phyloP scores from a whole-genome alignment of 306 rosid genomes.

The Cucurbita maxima region DNA sequence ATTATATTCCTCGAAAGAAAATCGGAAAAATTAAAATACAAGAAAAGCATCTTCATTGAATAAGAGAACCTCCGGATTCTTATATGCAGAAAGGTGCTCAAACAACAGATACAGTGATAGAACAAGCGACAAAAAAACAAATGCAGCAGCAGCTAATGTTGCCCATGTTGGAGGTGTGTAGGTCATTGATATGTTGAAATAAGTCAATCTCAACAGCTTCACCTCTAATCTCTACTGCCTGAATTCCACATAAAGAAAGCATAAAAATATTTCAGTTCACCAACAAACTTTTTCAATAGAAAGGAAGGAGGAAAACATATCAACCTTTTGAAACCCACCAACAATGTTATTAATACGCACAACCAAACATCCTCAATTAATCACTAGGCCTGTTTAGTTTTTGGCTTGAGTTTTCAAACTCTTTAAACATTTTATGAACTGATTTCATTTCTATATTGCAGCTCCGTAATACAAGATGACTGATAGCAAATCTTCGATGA shows the following conservation, averaged over 20 bases:
- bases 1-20: neutral
- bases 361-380: neutral
- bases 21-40: neutral
- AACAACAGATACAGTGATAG: conserved; percentile 69
- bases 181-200: conserved; percentile 9
- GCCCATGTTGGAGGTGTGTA: conserved; percentile 82
- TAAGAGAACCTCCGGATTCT: conserved; percentile 65
- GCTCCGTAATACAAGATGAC: neutral
- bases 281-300: neutral
- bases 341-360: neutral
- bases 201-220: neutral
- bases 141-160: conserved; percentile 36
- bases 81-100: conserved; percentile 94
- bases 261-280: neutral
- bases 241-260: neutral
- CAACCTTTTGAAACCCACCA: neutral
- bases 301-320: neutral
- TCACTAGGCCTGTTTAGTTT: neutral
- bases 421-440: neutral
- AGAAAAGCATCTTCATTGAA: neutral
- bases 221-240: neutral
- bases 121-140: conserved; percentile 52
- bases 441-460: neutral
- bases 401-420: neutral
- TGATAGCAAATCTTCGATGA: neutral